Evolutionary conservation across 2,329 filamentous ascomycete species (phyloP).

Genomic region (Diaporthe sp.): DNA sequence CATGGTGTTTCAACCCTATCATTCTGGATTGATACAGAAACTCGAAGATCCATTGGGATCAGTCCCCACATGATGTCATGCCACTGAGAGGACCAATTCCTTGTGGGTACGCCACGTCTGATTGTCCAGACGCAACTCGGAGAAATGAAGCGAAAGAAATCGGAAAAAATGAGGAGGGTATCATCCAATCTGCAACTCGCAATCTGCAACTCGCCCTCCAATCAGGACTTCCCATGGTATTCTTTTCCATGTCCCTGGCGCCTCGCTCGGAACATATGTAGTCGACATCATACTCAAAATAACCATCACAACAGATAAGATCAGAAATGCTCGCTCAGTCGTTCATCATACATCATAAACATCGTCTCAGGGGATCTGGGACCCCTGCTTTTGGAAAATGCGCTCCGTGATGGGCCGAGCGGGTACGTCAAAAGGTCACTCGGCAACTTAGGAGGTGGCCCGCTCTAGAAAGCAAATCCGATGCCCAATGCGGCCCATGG

Average conservation of each 20-base stretch:
- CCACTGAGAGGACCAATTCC: neutral
- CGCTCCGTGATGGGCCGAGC: too few species aligned
- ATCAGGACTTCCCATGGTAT: neutral
- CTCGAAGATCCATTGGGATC: too few species aligned
- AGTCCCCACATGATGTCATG: neutral
- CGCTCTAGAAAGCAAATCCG: too few species aligned
- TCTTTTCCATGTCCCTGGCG: neutral
- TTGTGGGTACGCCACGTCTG: neutral
- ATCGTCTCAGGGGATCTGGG: neutral
- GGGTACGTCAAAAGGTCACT: neutral
- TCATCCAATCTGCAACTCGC: constrained; percentile 28
- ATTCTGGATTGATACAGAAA: neutral
- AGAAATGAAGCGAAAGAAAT: neutral
- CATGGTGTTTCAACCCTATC: neutral
- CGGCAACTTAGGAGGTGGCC: neutral
- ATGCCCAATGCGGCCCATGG: neutral
- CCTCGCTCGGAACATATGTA: constrained; percentile 6
- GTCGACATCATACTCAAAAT: neutral
- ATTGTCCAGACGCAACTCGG: too few species aligned
- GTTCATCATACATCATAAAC: constrained; percentile 11
- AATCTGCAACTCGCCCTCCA: constrained; percentile 13
- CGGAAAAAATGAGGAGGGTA: constrained; percentile 7
- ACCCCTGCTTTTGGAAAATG: neutral
- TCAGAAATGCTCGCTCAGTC: neutral
- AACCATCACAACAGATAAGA: neutral